Conservation (phyloP, 805 yeast species). For the Gaillardinia entomophila region DNA sequence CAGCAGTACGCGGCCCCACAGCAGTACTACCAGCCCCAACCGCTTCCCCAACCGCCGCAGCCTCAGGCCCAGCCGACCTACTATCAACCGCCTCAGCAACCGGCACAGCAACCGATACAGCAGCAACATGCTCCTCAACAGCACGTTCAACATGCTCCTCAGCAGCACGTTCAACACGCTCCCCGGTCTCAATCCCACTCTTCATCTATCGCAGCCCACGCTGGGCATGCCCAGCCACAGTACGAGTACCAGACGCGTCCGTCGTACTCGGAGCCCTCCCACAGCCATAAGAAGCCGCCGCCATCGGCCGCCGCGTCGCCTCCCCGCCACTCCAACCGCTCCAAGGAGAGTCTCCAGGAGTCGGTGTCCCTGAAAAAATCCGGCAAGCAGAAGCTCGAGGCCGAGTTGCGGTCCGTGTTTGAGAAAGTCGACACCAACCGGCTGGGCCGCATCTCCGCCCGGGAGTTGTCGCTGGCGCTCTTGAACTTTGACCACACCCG, state of each 20-base stretch:
- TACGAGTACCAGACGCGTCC: conserved; percentile 4
- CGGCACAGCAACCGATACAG: conserved; percentile 6
- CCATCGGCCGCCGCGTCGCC: conserved; percentile 4
- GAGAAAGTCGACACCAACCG: conserved; percentile 50
- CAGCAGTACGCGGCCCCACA: conserved; percentile 1
- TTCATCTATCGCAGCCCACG: too few species aligned
- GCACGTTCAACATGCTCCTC: conserved; percentile 6
- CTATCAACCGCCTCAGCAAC: conserved; percentile 11
- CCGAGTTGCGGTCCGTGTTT: conserved; percentile 44
- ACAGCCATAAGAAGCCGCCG: conserved; percentile 2
- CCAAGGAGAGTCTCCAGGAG: conserved; percentile 12
- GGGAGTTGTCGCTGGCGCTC: conserved; percentile 54
- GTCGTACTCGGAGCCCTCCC: conserved; percentile 4
- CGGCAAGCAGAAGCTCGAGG: conserved; percentile 39
- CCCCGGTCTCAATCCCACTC: conserved; percentile 4
- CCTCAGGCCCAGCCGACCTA: conserved; percentile 5
- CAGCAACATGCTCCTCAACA: conserved; percentile 7
- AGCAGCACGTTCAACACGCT: conserved; percentile 3
- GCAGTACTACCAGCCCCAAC: conserved; percentile 7
- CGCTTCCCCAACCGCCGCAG: conserved; percentile 8
- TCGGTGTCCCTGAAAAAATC: conserved; percentile 10
- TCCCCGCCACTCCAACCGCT: conserved; percentile 15
- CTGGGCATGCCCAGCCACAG: conserved; percentile 4
- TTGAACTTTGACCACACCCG: conserved; percentile 59
- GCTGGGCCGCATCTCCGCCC: conserved; percentile 49